Base-by-base conservation (phyloP, 2,329 filamentous ascomycete species). In the Aureobasidium sp. region DNA sequence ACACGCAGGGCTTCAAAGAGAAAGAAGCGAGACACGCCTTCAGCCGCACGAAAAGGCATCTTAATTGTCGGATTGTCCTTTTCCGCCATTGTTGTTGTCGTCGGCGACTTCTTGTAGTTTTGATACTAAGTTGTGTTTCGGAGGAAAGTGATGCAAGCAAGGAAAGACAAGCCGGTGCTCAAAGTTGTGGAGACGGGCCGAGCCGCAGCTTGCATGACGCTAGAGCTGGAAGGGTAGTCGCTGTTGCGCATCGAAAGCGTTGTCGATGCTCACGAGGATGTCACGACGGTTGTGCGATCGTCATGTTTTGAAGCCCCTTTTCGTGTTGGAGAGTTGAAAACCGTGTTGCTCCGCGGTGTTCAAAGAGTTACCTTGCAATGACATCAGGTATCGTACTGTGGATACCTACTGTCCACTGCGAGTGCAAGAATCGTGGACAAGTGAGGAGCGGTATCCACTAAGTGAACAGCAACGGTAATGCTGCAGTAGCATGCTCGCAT, bases 1-100 rank as follows among this genome's bases (percentile, higher is more conserved):
- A 27, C 39, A 15, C 60, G 50, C 24, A 64, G n/a, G 15, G 60
- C 50, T n/a, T 58, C 54, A 31, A 58, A 47, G 4, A 58, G 54
- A 39, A 50, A 44, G 47, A 62, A 62, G 19, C 42, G n/a, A 17
- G 42, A 58, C 3, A 58, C 54, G 29, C 54, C 40, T n/a, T 58
- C 22, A n/a, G 40, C 40, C n/a, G 54, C 42, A n/a, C 61, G 45
- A 14, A 56, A 48, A 31, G 48, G 42, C 14, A 58, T 50, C 11
- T 52, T 35, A n/a, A 9, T 56, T 1, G 39, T 44, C 9, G 52
- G n/a, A 2, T 3, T 33, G 11, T n/a, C 12, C 4, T 17, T 3
- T 33, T 15, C 37, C 11, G 37, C 27, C 39, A 44, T 44, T 5
- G 9, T 14, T 15, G n/a, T 44, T 40, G 39, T 22, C 12, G 11